Evolutionary conservation across 768 basidiomycete genomes (phyloP), one percentile per base, ranked within the genome.

Genomic region (Naematelia encephala): DNA sequence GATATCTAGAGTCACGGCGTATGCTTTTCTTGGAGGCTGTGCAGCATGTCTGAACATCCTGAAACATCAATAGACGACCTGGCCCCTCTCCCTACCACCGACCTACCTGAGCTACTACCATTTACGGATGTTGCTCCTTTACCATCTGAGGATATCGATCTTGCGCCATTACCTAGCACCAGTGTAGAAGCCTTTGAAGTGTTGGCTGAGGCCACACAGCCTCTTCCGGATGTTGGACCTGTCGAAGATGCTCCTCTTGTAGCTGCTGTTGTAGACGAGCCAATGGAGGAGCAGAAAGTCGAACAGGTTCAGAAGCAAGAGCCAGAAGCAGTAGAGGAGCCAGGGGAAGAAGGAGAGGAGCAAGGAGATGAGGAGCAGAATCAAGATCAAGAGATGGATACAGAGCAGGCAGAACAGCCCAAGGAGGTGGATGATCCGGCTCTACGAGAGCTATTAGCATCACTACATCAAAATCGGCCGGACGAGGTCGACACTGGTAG

Each of bases 401-500:
- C n/a, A n/a, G n/a, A n/a, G n/a, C n/a, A n/a, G n/a, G n/a, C n/a
- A n/a, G n/a, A n/a, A n/a, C n/a, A n/a, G n/a, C n/a, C n/a, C n/a
- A n/a, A n/a, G n/a, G n/a, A n/a, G n/a, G n/a, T n/a, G n/a, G n/a
- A n/a, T n/a, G n/a, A n/a, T 50, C 22, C 48, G 14, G 22, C 48
- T 21, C 19, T 25, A 26, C 22, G 22, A 27, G 48, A 27, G 11
- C 48, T 27, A 5, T 23, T 11, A 25, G 5, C 11, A 5, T 23
- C 48, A 21, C 5, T 50, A 23, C 23, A 47, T n/a, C 27, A 27
- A 5, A 50, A 8, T 23, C 22, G 27, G 48, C 48, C 29, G 29
- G 21, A 39, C 34, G 11, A 27, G 29, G 2, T 19, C 5, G 13
- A 30, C 30, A 72, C 67, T 59, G 3, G 25, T 26, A 14, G 61